These are phyloP conservation scores for Aspergillus quadricinctus DNA, from an alignment of 2,329 filamentous ascomycete species.

Conservation along the genomic window DNA sequence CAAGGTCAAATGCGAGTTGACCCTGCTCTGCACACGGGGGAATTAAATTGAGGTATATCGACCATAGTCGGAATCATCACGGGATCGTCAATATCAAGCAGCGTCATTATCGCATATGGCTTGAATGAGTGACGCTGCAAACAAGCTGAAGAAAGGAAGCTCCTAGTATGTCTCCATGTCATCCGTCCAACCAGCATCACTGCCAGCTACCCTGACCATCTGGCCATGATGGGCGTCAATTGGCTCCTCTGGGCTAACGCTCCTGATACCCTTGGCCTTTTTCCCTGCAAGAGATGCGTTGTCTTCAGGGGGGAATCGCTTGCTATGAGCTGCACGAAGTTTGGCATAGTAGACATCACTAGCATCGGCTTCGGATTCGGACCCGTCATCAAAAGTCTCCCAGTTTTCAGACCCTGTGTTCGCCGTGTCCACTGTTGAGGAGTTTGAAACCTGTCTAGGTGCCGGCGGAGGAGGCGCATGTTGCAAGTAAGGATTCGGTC, in stretches of 20 bases:
- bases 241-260: conserved; percentile 41
- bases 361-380: conserved; percentile 68
- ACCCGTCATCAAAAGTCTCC: conserved; percentile 90
- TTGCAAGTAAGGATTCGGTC: conserved; percentile 33
- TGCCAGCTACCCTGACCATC: conserved; percentile 45
- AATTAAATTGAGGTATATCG: conserved; percentile 1
- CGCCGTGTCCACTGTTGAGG: conserved; percentile 60
- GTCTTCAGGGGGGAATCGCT: conserved; percentile 52
- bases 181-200: conserved; percentile 53
- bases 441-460: conserved; percentile 66
- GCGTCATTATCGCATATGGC: conserved; percentile 16
- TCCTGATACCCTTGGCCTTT: conserved; percentile 45
- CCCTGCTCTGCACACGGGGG: conserved; percentile 3
- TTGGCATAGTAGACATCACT: conserved; percentile 78
- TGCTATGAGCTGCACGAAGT: conserved; percentile 63
- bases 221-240: conserved; percentile 40
- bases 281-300: conserved; percentile 33
- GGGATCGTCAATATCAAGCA: conserved; percentile 24
- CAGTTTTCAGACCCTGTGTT: conserved; percentile 90
- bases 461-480: conserved; percentile 35
- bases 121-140: conserved; percentile 13
- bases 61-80: conserved; percentile 19
- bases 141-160: conserved; percentile 6
- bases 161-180: conserved; percentile 43
- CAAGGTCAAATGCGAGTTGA: conserved; percentile 5